phyloP scores from a whole-genome alignment of 768 basidiomycete species.

The Mycena vitilis region DNA sequence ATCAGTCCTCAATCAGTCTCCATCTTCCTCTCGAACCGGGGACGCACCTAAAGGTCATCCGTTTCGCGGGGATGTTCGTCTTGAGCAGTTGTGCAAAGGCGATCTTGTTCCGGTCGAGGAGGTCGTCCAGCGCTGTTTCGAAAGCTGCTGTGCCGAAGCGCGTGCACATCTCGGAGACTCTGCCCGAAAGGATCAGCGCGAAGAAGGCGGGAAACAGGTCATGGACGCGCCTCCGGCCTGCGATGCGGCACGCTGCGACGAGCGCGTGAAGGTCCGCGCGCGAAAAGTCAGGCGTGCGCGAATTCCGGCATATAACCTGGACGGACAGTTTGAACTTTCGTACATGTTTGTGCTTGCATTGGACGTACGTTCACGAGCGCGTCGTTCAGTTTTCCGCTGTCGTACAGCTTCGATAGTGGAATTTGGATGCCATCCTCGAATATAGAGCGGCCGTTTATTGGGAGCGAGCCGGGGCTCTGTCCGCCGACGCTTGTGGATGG shows the following conservation, averaged over 20 bases:
- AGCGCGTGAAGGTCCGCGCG: conserved; percentile 44
- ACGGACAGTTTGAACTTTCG: conserved; percentile 8
- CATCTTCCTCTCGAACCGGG: background rate
- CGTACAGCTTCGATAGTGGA: conserved; percentile 43
- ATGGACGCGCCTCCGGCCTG: conserved; percentile 34
- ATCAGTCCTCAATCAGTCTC: conserved; percentile 23
- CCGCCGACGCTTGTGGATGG: conserved; percentile 28
- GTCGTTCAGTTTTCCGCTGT: conserved; percentile 39
- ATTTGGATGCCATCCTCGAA: conserved; percentile 46
- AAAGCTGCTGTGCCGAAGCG: conserved; percentile 43
- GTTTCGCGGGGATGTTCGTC: conserved; percentile 37
- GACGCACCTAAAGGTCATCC: conserved; percentile 34
- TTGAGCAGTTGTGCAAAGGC: conserved; percentile 44
- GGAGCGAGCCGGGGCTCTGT: conserved; percentile 32
- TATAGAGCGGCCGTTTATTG: conserved; percentile 35
- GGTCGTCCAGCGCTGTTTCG: conserved; percentile 41
- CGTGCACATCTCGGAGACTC: conserved; percentile 40
- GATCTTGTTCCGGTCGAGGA: conserved; percentile 42
- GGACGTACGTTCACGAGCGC: conserved; percentile 40
- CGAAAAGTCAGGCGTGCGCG: conserved; percentile 44
- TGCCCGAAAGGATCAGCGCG: conserved; percentile 1
- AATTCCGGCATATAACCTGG: conserved; percentile 39
- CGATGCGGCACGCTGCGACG: conserved; percentile 44
- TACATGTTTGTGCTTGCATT: too few species aligned
- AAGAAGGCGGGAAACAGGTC: background rate